Base-by-base conservation (phyloP, 2,329 filamentous ascomycete species). In the Xylariaceae sp. region DNA sequence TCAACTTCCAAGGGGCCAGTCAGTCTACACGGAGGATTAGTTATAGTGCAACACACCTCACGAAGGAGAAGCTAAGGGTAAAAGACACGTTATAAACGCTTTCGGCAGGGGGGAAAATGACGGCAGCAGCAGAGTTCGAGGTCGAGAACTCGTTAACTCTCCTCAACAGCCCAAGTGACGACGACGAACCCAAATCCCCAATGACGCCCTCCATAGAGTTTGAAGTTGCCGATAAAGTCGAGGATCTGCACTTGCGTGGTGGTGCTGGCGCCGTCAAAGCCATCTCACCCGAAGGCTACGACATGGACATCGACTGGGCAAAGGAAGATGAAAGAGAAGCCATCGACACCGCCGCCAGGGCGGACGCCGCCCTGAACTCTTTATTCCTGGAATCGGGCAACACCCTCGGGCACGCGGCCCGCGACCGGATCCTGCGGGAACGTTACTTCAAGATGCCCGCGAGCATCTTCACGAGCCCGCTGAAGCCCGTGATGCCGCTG, bases 401-500 rank as follows among this genome's bases (percentile, higher is more conserved):
- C 21, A 50, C 39, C 11, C 8, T 21, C 15, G 23, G 14, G 6
- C 34, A 40, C 14, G 45, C 41, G 2, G 15, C 14, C 16, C 36
- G 43, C 24, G 23, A 14, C 13, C 43, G 46, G 23, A 14, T 14
- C 5, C 38, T 60, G 31, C 59, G 64, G 11, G 49, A 60, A 16
- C 44, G 45, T 24, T 53, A 57, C 16, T 65, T 56, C 40, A 50
- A 50, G 23, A 44, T 47, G n/a, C 45, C 48, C 9, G 49, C 46
- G 9, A 55, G 50, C 31, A 44, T 63, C n/a, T 62, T 60, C 37
- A 44, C 49, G 8, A 57, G 57, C 36, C 53, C 56, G 9, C 37
- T 49, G 11, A 55, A 59, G 34, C 62, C 62, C 2, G 50, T 50
- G 8, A 54, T 67, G 26, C 62, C 66, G 2, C 52, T 62, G 34